phyloP scores from a whole-genome alignment of 192 early-diverging fungal species.

The Coemansia sp. region DNA sequence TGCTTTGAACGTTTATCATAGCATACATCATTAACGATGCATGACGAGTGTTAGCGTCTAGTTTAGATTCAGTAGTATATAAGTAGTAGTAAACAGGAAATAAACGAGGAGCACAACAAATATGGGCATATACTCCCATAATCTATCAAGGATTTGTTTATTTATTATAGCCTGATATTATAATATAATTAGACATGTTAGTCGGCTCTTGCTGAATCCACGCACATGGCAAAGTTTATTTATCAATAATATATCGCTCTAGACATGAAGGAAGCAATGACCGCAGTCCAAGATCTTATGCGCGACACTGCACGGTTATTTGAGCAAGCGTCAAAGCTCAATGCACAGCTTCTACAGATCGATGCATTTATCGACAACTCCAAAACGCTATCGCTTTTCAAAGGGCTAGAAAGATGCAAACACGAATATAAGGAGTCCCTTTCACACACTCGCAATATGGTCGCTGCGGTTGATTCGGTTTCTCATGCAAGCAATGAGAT shows the following conservation, averaged over 20 bases:
- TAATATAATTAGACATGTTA: no score
- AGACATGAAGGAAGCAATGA: slow-evolving; percentile 31
- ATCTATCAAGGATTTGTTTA: no score
- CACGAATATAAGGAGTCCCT: slow-evolving; percentile 31
- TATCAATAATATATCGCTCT: background rate
- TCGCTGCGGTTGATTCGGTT: slow-evolving; percentile 1
- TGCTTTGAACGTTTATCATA: no score
- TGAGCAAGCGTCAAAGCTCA: slow-evolving; percentile 46
- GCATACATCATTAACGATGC: no score
- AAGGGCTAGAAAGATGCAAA: slow-evolving; percentile 26
- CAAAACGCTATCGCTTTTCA: slow-evolving; percentile 18
- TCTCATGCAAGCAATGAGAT: background rate
- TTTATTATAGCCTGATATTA: no score
- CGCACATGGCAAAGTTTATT: background rate
- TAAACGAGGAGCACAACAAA: no score
- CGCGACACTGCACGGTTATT: slow-evolving; percentile 45
- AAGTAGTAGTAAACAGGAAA: no score
- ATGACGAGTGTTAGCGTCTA: no score
- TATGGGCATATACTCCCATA: no score
- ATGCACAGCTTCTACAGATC: slow-evolving; percentile 39
- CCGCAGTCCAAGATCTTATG: slow-evolving; percentile 50
- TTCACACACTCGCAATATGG: slow-evolving; percentile 18
- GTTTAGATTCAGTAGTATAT: no score
- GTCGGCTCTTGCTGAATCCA: no score
- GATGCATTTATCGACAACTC: slow-evolving; percentile 31